These are phyloP conservation scores for Penicillium paneum DNA, from an alignment of 2,329 filamentous ascomycete species.

Conservation along the genomic window DNA sequence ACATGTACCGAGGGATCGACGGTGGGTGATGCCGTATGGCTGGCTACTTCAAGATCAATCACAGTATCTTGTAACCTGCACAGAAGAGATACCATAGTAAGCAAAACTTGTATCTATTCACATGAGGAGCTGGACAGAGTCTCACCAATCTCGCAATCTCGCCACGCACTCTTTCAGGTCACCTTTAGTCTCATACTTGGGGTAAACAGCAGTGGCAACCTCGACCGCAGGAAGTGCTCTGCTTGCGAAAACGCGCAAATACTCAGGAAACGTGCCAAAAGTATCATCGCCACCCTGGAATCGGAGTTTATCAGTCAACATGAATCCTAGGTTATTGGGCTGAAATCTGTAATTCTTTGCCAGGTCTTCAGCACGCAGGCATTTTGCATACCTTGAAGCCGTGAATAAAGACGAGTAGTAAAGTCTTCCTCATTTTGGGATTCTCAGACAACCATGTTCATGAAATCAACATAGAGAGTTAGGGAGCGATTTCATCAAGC, in stretches of 20 bases:
- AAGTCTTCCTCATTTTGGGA: conserved; percentile 43
- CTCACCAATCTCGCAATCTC: conserved; percentile 49
- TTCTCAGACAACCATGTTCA: not conserved
- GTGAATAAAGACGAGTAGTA: conserved; percentile 49
- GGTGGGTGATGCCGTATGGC: conserved; percentile 75
- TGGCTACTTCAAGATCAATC: conserved; percentile 87
- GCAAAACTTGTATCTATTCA: not conserved
- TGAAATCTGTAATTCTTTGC: not conserved
- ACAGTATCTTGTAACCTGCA: conserved; percentile 80
- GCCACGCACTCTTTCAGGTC: conserved; percentile 47
- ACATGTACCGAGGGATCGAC: conserved; percentile 81
- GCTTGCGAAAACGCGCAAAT: conserved; percentile 41
- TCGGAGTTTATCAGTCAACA: conserved; percentile 3
- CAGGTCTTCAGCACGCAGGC: not conserved
- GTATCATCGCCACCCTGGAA: conserved; percentile 49
- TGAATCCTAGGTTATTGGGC: not conserved
- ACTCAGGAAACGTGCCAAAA: conserved; percentile 47
- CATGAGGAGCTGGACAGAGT: not conserved
- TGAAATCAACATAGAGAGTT: not conserved
- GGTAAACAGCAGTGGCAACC: conserved; percentile 45
- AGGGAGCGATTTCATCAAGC: not conserved
- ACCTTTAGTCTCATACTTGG: conserved; percentile 50
- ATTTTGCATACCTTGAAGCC: conserved; percentile 45
- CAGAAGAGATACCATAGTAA: not conserved
- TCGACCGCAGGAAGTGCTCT: conserved; percentile 44